Evolutionary conservation across 139 green algal species (phyloP).

Genomic region (Micractinium sp.): DNA sequence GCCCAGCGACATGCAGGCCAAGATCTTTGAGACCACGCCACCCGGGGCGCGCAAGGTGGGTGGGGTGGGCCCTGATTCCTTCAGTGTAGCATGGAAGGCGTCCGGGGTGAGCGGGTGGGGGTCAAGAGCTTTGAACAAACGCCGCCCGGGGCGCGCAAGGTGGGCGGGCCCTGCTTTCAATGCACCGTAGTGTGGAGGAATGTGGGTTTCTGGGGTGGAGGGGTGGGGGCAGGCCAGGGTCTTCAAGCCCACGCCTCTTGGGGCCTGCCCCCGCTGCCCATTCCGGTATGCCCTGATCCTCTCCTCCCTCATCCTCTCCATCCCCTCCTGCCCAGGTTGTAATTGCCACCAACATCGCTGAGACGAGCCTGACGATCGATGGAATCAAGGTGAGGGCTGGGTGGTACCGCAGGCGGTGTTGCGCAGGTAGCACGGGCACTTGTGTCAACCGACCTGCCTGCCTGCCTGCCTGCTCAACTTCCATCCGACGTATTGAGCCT

Average conservation of each 20-base stretch:
- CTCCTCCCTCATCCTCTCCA: not conserved
- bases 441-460: not conserved
- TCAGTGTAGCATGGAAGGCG: no score
- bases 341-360: slow-evolving; percentile 98
- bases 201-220: no score
- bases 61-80: not conserved
- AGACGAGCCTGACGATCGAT: slow-evolving; percentile 98
- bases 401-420: not conserved
- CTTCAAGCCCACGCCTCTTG: not conserved
- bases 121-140: slow-evolving; percentile 97
- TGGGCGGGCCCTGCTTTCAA: slow-evolving; percentile 41
- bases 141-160: slow-evolving; percentile 87
- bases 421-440: not conserved
- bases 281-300: no score
- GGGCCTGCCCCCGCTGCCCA: no score
- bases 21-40: slow-evolving; percentile 97
- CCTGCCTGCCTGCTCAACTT: not conserved
- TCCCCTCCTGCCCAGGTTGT: slow-evolving; percentile 54
- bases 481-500: no score
- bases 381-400: slow-evolving; percentile 80
- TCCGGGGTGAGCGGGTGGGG: slow-evolving; percentile 57
- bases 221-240: not conserved
- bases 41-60: slow-evolving; percentile 86
- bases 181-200: no score
- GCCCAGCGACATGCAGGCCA: slow-evolving; percentile 93